Base-by-base conservation (phyloP, 139 green algal species). In the Diplosphaera chodatii region DNA sequence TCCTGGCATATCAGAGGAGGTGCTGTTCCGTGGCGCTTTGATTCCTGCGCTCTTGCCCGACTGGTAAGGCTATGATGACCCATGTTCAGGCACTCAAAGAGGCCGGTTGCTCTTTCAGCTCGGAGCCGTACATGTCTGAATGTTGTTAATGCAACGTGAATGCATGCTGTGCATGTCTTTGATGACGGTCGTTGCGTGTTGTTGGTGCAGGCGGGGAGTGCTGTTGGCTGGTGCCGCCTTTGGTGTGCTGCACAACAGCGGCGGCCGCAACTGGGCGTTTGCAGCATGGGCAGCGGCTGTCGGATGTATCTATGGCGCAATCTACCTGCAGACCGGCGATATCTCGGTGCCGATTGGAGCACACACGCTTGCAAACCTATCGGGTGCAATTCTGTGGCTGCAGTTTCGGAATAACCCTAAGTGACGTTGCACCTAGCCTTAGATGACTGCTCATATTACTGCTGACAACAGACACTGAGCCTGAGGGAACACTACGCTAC, bases 11-110 rank as follows among this genome's bases (percentile, higher is more conserved):
- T 73, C 76, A 28, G 90, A 96, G 77, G 90, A 96, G 80, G 63
- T 93, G 27, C 76, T 96, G 21, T 96, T 96, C 68, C 72, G 90
- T 21, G 87, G 90, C 5, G 86, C 83, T 0, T 79, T 96, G 40
- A 83, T 96, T 13, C 90, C 90, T 0, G 88, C 82, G 15, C 78
- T 84, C 13, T 84, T 81, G 18, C 82, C 87, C 1, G 90, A 96
- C 68, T 92, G 76, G 76, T 76, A 29, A 33, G 74, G 18, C n/a
- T n/a, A n/a, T n/a, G n/a, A n/a, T n/a, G n/a, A n/a, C n/a, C n/a
- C n/a, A n/a, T n/a, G n/a, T n/a, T n/a, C n/a, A n/a, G n/a, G n/a
- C n/a, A n/a, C n/a, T n/a, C n/a, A n/a, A n/a, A n/a, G n/a, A n/a
- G n/a, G n/a, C n/a, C n/a, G n/a, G n/a, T n/a, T n/a, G n/a, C n/a